Percentiles rank a stretch among this genome's conserved stretches.
Conservation (phyloP, 108 stramenopile species). For the Skeletonema tropicum region DNA sequence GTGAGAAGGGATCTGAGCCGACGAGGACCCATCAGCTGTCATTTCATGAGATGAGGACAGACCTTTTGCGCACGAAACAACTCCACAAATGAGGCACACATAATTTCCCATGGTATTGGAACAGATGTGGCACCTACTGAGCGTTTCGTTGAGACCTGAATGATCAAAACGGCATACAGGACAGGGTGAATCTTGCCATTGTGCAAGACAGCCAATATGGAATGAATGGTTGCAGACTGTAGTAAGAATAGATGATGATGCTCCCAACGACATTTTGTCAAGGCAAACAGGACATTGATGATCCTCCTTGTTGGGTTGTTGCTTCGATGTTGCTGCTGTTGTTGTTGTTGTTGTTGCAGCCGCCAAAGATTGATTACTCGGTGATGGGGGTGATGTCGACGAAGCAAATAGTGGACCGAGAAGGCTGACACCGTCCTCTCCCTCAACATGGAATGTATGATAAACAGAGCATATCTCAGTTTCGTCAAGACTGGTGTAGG, state of each 20-base stretch:
- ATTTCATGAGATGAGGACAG: slow-evolving; percentile 2
- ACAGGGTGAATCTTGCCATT: slow-evolving; percentile 89
- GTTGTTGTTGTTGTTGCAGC: slow-evolving; percentile 21
- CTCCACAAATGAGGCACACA: slow-evolving; percentile 86
- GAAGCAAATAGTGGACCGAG: slow-evolving; percentile 72
- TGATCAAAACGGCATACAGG: slow-evolving; percentile 94
- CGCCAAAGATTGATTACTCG: slow-evolving; percentile 16
- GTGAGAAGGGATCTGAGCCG: slow-evolving; percentile 30
- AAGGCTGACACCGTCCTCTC: slow-evolving; percentile 65
- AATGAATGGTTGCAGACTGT: slow-evolving; percentile 97
- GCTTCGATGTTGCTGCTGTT: slow-evolving; percentile 17
- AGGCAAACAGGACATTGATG: slow-evolving; percentile 91
- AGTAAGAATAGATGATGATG: slow-evolving; percentile 70
- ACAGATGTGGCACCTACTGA: slow-evolving; percentile 82
- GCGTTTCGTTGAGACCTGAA: slow-evolving; percentile 82
- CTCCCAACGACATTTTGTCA: slow-evolving; percentile 68
- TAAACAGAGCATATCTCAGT: slow-evolving; percentile 59
- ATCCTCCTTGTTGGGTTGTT: slow-evolving; percentile 29
- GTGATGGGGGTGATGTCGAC: slow-evolving; percentile 29
- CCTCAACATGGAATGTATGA: slow-evolving; percentile 60
- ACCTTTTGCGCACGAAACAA: slow-evolving; percentile 74
- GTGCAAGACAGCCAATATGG: slow-evolving; percentile 85
- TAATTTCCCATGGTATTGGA: slow-evolving; percentile 71
- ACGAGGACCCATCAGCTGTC: slow-evolving; percentile 1
- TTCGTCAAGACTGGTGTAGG: slow-evolving; percentile 77